phyloP scores from a whole-genome alignment of 139 green algal species.

The Auxenochlorella pyrenoidosa region DNA sequence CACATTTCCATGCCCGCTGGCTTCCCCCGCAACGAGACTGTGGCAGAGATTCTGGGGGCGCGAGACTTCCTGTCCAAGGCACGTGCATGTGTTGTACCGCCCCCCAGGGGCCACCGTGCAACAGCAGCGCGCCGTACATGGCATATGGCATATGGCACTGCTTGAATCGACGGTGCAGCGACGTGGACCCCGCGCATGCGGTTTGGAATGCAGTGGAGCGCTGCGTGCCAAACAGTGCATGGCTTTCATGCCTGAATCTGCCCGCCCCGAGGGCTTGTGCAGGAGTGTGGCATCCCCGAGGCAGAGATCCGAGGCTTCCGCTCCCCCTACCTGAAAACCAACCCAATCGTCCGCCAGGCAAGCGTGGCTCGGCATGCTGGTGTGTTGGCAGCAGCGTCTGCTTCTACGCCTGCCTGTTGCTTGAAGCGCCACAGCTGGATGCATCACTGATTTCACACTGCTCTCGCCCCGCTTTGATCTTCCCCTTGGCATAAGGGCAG shows the following conservation, averaged over 20 bases:
- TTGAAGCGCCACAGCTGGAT: neutral
- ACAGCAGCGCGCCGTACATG: too few relatives aligned
- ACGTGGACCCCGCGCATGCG: too few relatives aligned
- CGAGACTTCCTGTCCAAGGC: neutral
- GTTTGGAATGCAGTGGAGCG: too few relatives aligned
- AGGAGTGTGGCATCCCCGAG: slow-evolving; percentile 28
- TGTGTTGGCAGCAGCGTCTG: neutral
- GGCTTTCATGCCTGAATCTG: neutral
- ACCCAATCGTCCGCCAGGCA: slow-evolving; percentile 7
- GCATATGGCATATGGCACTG: too few relatives aligned
- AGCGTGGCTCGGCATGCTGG: neutral
- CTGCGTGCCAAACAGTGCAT: too few relatives aligned
- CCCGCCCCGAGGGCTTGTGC: neutral
- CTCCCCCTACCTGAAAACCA: slow-evolving; percentile 4
- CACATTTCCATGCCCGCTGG: neutral
- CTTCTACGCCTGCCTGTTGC: neutral
- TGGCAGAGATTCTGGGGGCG: slow-evolving; percentile 7
- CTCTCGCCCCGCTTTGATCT: too few relatives aligned
- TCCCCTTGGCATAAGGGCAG: neutral
- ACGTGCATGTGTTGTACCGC: too few relatives aligned
- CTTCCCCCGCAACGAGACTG: neutral
- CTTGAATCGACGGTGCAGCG: too few relatives aligned
- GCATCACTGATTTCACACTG: neutral
- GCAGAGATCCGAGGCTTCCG: slow-evolving; percentile 21
- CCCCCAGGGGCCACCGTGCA: too few relatives aligned